Conservation (phyloP, 441 rosid genomes). For the Gossypium trilobum region DNA sequence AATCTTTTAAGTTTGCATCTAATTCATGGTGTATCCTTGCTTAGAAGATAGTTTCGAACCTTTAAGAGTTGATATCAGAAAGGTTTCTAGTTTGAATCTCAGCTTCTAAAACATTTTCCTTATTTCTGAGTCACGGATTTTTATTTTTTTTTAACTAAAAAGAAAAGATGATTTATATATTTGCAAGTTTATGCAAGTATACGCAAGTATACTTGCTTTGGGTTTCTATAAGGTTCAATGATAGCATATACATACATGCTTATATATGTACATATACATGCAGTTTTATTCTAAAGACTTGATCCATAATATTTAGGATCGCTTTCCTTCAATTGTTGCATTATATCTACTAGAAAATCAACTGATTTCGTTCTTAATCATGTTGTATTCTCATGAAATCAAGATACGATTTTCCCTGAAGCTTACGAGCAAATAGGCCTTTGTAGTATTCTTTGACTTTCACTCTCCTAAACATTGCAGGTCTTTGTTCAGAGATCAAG, state of each 20-base stretch:
- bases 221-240: background rate
- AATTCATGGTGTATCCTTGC: too few relatives aligned
- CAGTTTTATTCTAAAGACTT: background rate
- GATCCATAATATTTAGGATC: background rate
- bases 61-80: background rate
- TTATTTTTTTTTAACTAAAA: too few relatives aligned
- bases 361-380: conserved; percentile 18
- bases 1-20: too few relatives aligned
- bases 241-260: background rate
- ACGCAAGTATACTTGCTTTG: background rate
- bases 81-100: background rate
- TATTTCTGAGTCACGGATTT: background rate
- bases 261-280: background rate
- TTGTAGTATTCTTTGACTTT: conserved; percentile 22
- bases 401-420: conserved; percentile 29
- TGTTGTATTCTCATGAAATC: conserved; percentile 21
- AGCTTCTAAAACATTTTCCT: background rate
- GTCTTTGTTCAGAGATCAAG: conserved; percentile 18
- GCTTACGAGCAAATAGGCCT: conserved; percentile 22
- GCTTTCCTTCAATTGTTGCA: background rate
- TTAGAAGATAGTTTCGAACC: background rate
- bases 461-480: conserved; percentile 22
- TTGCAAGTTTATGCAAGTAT: background rate
- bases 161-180: background rate
- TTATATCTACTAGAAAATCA: background rate